Conservation (phyloP, 768 basidiomycete genomes). For the Rhodocollybia butyracea region DNA sequence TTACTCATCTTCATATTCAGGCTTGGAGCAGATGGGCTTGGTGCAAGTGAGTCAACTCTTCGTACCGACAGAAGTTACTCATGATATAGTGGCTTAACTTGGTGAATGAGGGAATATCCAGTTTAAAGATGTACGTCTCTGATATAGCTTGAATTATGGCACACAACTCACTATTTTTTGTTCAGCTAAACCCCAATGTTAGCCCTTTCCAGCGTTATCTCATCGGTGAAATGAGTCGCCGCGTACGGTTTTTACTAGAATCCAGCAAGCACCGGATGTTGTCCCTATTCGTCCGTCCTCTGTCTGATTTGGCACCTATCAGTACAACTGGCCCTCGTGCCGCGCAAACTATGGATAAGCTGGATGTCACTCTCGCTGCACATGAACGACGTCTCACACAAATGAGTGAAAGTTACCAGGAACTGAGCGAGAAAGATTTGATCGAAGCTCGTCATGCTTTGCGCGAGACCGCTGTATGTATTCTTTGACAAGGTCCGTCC, state of each 20-base stretch:
- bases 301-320: constrained; percentile 83
- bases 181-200: constrained; percentile 86
- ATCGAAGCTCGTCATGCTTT: constrained; percentile 94
- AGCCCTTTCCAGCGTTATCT: constrained; percentile 99
- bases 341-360: constrained; percentile 90
- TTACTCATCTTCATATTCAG: constrained; percentile 35
- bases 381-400: constrained; percentile 80
- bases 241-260: constrained; percentile 92
- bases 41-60: constrained; percentile 98
- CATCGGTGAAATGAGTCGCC: constrained; percentile 93
- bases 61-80: constrained; percentile 95
- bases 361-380: constrained; percentile 82
- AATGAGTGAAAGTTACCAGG: constrained; percentile 94
- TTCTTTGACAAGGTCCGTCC: constrained; percentile 80
- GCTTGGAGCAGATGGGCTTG: constrained; percentile 97
- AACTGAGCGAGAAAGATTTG: constrained; percentile 82
- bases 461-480: constrained; percentile 89
- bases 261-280: constrained; percentile 79
- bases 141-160: neutral
- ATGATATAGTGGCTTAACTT: constrained; percentile 93
- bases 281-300: constrained; percentile 81
- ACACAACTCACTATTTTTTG: constrained; percentile 7
- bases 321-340: constrained; percentile 90
- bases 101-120: constrained; percentile 95
- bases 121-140: constrained; percentile 88